A percentile compares a stretch with the other conserved stretches of the same genome.
These are phyloP conservation scores for Lodderomyces theae DNA, from an alignment of 1,139 yeast species.

Conservation along the genomic window DNA sequence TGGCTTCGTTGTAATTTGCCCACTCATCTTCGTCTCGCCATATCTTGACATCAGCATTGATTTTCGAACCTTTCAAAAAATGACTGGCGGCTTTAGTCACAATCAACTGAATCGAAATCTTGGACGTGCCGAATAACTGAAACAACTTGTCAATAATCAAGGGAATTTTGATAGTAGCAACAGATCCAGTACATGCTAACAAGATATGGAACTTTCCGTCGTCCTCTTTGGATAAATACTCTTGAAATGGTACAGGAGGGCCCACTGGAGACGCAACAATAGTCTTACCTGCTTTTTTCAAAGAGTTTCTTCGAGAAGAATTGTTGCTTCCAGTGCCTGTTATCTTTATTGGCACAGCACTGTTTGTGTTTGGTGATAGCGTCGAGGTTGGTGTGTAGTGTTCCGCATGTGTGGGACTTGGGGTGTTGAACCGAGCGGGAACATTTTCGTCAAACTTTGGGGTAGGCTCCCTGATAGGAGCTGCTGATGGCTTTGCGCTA, in stretches of 20 bases:
- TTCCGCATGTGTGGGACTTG: neutral
- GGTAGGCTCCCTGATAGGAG: neutral
- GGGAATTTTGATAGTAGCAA: constrained; percentile 92
- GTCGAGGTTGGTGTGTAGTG: neutral
- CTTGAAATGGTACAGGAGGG: constrained; percentile 72
- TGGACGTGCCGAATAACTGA: constrained; percentile 67
- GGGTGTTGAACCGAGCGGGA: neutral
- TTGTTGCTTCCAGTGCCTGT: constrained; percentile 12
- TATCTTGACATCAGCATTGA: constrained; percentile 78
- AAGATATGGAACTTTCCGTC: constrained; percentile 83
- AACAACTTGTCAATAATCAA: constrained; percentile 77
- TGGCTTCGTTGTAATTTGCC: constrained; percentile 52
- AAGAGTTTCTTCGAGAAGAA: constrained; percentile 21
- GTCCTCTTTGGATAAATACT: constrained; percentile 66
- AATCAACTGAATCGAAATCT: constrained; percentile 79
- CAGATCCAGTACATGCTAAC: constrained; percentile 93
- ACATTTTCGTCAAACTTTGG: neutral
- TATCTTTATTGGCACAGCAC: constrained; percentile 23
- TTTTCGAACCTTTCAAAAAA: constrained; percentile 73
- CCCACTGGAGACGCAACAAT: constrained; percentile 57
- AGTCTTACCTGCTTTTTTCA: constrained; percentile 32
- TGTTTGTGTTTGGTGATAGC: constrained; percentile 6
- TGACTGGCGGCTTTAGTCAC: constrained; percentile 83
- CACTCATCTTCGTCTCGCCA: constrained; percentile 97
- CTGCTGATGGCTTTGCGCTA: neutral